A percentile compares a stretch with the other conserved stretches of the same genome.
Evolutionary conservation across 768 basidiomycete species (phyloP).

Genomic region (Austroboletus eburneus): DNA sequence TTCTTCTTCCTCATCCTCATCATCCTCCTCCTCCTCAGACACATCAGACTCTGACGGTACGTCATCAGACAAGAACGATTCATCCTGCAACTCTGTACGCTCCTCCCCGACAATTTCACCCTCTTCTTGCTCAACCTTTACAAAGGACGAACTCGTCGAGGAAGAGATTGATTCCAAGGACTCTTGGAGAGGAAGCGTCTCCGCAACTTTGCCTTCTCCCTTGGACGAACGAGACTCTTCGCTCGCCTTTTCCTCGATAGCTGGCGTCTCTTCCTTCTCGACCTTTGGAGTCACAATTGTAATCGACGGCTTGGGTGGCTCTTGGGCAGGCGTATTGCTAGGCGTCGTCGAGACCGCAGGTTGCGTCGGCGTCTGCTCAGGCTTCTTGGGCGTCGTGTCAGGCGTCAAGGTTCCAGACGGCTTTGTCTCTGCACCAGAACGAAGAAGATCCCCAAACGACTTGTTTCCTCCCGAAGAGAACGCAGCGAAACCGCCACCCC

Average conservation of each 20-base stretch:
- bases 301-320: constrained; percentile 2
- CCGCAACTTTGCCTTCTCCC: constrained; percentile 10
- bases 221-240: no score
- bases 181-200: constrained; percentile 4
- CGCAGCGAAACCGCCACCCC: constrained; percentile 46
- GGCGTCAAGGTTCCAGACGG: constrained; percentile 16
- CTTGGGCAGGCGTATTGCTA: constrained; percentile 11
- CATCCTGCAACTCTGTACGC: constrained; percentile 31
- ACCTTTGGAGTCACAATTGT: not conserved
- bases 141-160: constrained; percentile 42
- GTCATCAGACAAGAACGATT: constrained; percentile 24
- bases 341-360: constrained; percentile 11
- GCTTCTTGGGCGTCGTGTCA: constrained; percentile 14
- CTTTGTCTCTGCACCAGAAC: constrained; percentile 32
- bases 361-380: not conserved
- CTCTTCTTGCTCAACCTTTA: constrained; percentile 37
- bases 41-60: constrained; percentile 32
- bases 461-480: constrained; percentile 44
- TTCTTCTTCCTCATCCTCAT: no score
- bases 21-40: constrained; percentile 20
- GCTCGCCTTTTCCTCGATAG: not conserved
- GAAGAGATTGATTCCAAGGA: constrained; percentile 39
- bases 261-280: not conserved
- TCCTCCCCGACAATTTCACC: constrained; percentile 16
- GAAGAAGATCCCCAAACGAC: constrained; percentile 62